These are phyloP conservation scores for Stereocaulon alpinum DNA, from an alignment of 495 filamentous ascomycete species.

Conservation along the genomic window DNA sequence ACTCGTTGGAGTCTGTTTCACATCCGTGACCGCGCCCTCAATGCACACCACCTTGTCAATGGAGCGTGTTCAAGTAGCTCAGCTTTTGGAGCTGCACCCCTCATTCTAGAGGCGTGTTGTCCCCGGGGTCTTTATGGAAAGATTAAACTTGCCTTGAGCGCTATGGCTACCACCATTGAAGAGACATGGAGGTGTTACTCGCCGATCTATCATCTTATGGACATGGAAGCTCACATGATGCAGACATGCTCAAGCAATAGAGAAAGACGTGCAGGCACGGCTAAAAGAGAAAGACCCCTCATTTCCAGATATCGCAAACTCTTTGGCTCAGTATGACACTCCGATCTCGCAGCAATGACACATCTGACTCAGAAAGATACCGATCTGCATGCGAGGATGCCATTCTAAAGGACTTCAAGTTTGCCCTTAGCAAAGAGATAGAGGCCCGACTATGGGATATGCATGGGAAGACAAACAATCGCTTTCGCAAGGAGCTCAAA, in stretches of 20 bases:
- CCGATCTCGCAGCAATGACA: slow-evolving; percentile 2
- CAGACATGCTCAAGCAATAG: slow-evolving; percentile 38
- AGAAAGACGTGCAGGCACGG: slow-evolving; percentile 39
- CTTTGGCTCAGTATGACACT: slow-evolving; percentile 43
- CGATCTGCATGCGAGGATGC: slow-evolving; percentile 58
- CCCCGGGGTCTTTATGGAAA: slow-evolving; percentile 38
- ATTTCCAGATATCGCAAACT: slow-evolving; percentile 47
- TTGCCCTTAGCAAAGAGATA: slow-evolving; percentile 49
- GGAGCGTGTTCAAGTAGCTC: slow-evolving; percentile 29
- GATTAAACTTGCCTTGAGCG: slow-evolving; percentile 15
- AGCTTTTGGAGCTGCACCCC: slow-evolving; percentile 31
- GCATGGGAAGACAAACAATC: slow-evolving; percentile 64
- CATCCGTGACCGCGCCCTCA: background rate
- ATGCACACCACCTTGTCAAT: slow-evolving; percentile 17
- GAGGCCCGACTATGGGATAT: slow-evolving; percentile 69
- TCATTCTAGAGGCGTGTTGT: slow-evolving; percentile 46
- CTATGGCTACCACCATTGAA: slow-evolving; percentile 41
- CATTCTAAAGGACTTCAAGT: slow-evolving; percentile 64
- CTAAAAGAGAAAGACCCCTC: slow-evolving; percentile 44
- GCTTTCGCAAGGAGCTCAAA: slow-evolving; percentile 56
- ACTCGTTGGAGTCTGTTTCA: background rate
- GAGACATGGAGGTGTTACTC: slow-evolving; percentile 39
- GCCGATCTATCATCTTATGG: background rate
- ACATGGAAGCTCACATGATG: slow-evolving; percentile 21
- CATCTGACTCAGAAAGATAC: slow-evolving; percentile 41